These are phyloP conservation scores for Nepenthes mirabilis DNA, from an alignment of 148 eudicot species.

Conservation along the genomic window DNA sequence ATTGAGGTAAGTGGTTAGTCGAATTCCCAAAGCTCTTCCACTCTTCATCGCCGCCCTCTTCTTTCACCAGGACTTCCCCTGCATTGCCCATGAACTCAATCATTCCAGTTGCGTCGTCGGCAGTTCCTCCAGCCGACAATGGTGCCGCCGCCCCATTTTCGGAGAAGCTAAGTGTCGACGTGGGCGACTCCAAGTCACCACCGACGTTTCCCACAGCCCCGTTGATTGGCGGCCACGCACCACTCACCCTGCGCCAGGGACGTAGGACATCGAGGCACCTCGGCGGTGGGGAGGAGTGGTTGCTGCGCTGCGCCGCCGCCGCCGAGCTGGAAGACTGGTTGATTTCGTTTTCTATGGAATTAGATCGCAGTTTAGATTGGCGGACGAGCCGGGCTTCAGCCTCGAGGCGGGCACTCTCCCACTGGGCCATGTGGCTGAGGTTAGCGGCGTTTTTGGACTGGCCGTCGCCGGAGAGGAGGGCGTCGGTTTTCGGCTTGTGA, in stretches of 20 bases:
- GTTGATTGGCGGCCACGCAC: conserved; percentile 12
- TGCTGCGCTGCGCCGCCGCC: neutral
- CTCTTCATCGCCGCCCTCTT: conserved; percentile 24
- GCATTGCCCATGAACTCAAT: conserved; percentile 41
- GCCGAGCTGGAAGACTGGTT: conserved; percentile 4
- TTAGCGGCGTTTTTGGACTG: conserved; percentile 57
- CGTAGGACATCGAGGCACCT: conserved; percentile 46
- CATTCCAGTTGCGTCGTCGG: conserved; percentile 20
- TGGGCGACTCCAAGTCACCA: conserved; percentile 52
- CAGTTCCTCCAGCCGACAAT: neutral
- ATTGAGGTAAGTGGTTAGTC: conserved; percentile 5
- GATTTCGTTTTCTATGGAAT: neutral
- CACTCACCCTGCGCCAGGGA: conserved; percentile 29
- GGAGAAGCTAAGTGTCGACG: conserved; percentile 61
- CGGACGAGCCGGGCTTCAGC: conserved; percentile 80
- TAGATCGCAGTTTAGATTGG: conserved; percentile 60
- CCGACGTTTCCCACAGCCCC: conserved; percentile 6
- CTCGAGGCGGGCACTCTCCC: conserved; percentile 94
- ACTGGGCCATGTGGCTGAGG: conserved; percentile 94
- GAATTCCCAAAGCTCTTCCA: conserved; percentile 11
- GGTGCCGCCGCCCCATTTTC: conserved; percentile 17
- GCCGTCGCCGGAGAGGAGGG: conserved; percentile 29
- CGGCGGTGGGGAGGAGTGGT: conserved; percentile 8
- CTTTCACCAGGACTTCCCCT: conserved; percentile 20
- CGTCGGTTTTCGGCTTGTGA: conserved; percentile 80